phyloP scores from a whole-genome alignment of 2,329 filamentous ascomycete species.

The Pseudogymnoascus sp. region DNA sequence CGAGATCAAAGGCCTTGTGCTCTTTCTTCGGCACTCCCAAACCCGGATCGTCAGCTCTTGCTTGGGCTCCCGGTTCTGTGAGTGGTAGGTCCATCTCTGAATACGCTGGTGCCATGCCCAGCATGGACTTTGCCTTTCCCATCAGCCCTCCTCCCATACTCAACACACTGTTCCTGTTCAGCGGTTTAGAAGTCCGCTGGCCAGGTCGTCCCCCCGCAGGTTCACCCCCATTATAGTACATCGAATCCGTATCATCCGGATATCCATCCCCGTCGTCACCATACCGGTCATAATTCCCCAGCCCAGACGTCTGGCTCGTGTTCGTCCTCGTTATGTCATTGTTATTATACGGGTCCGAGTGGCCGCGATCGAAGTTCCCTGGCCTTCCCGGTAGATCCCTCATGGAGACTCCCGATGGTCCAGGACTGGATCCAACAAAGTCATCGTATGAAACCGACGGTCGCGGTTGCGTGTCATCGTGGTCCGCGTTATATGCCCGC shows the following conservation, averaged over 20 bases:
- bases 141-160: slow-evolving; percentile 79
- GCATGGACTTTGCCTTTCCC: slow-evolving; percentile 78
- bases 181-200: slow-evolving; percentile 38
- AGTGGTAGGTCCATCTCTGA: slow-evolving; percentile 97
- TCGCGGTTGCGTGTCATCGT: slow-evolving; percentile 57
- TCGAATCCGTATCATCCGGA: slow-evolving; percentile 65
- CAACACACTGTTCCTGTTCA: slow-evolving; percentile 82
- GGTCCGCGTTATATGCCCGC: slow-evolving; percentile 55
- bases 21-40: slow-evolving; percentile 34
- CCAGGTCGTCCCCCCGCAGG: slow-evolving; percentile 31
- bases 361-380: slow-evolving; percentile 19
- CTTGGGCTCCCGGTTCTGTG: slow-evolving; percentile 62
- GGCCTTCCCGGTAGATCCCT: slow-evolving; percentile 33
- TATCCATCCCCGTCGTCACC: slow-evolving; percentile 81
- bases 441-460: slow-evolving; percentile 92
- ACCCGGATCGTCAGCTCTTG: slow-evolving; percentile 32
- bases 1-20: slow-evolving; percentile 55
- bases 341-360: slow-evolving; percentile 20
- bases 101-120: slow-evolving; percentile 80
- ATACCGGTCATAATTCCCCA: slow-evolving; percentile 86
- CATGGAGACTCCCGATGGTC: slow-evolving; percentile 41
- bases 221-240: slow-evolving; percentile 53
- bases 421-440: slow-evolving; percentile 62
- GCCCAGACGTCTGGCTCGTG: slow-evolving; percentile 64
- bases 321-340: slow-evolving; percentile 38